These are phyloP conservation scores for Piper betle DNA, from an alignment of 164 flowering plant species.

Conservation along the genomic window DNA sequence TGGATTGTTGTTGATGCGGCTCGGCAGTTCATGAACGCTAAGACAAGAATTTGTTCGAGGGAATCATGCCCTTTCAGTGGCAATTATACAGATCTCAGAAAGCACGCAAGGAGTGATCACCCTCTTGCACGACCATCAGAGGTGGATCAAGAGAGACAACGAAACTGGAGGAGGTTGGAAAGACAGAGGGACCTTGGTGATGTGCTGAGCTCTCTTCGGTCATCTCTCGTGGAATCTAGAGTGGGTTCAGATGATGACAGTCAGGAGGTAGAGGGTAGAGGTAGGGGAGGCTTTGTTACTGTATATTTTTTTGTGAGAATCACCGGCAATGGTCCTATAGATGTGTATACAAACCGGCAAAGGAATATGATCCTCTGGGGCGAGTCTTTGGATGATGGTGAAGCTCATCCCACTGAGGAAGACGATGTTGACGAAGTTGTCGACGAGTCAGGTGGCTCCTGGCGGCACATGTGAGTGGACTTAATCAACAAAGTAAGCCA, in stretches of 20 bases:
- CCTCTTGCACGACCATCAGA: slow-evolving; percentile 66
- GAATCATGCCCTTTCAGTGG: slow-evolving; percentile 71
- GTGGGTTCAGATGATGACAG: slow-evolving; percentile 3
- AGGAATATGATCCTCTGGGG: slow-evolving; percentile 46
- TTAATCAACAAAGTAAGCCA: too few species aligned
- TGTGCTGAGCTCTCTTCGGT: slow-evolving; percentile 67
- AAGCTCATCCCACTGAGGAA: slow-evolving; percentile 21
- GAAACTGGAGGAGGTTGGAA: slow-evolving; percentile 72
- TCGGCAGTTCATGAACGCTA: slow-evolving; percentile 69
- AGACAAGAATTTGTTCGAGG: slow-evolving; percentile 61
- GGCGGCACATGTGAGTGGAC: not conserved
- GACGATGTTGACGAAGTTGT: slow-evolving; percentile 18
- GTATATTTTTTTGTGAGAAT: slow-evolving; percentile 41
- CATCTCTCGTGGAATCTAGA: slow-evolving; percentile 45
- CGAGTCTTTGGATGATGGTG: slow-evolving; percentile 14
- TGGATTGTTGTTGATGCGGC: slow-evolving; percentile 70
- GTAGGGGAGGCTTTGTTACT: slow-evolving; percentile 58
- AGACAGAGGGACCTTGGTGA: slow-evolving; percentile 81
- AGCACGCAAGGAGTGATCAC: slow-evolving; percentile 77
- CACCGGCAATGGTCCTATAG: slow-evolving; percentile 29
- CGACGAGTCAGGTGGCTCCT: slow-evolving; percentile 24
- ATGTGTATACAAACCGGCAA: slow-evolving; percentile 27
- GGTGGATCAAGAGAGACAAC: slow-evolving; percentile 65
- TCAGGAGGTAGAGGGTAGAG: slow-evolving; percentile 5
- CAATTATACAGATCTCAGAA: slow-evolving; percentile 59